Percentiles rank a stretch among this genome's conserved stretches.
phyloP scores from a whole-genome alignment of 768 basidiomycete genomes.

The Hysterangium stoloniferum region DNA sequence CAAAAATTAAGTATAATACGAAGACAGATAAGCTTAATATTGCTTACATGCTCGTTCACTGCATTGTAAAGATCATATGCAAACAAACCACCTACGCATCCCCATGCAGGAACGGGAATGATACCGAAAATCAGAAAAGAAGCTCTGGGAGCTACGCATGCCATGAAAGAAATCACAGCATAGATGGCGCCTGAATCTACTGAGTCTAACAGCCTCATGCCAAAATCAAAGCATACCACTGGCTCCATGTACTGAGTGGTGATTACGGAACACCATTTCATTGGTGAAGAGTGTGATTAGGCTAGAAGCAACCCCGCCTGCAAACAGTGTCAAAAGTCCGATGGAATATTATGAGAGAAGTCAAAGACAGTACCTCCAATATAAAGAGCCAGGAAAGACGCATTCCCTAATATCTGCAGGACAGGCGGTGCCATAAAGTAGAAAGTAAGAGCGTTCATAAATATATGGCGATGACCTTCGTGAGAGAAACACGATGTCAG shows the following conservation, averaged over 20 bases:
- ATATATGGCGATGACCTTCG: slow-evolving; percentile 45
- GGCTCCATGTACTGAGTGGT: slow-evolving; percentile 50
- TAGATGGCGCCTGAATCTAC: slow-evolving; percentile 54
- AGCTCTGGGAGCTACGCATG: slow-evolving; percentile 57
- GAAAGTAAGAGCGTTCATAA: slow-evolving; percentile 74
- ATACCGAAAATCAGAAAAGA: slow-evolving; percentile 69
- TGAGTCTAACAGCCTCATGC: background rate
- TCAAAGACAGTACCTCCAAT: slow-evolving; percentile 46
- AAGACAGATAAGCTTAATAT: background rate
- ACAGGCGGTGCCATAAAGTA: slow-evolving; percentile 69
- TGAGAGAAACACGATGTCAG: slow-evolving; percentile 71
- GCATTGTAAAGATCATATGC: slow-evolving; percentile 44
- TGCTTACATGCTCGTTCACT: slow-evolving; percentile 27
- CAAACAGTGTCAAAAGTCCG: slow-evolving; percentile 7
- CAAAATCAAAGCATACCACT: slow-evolving; percentile 47
- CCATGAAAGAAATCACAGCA: slow-evolving; percentile 62
- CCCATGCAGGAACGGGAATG: slow-evolving; percentile 75
- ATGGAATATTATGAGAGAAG: background rate
- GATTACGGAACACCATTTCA: slow-evolving; percentile 41
- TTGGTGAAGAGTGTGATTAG: slow-evolving; percentile 29
- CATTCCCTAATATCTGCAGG: slow-evolving; percentile 54
- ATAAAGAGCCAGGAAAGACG: slow-evolving; percentile 65
- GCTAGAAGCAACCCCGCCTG: slow-evolving; percentile 56
- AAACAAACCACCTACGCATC: slow-evolving; percentile 59
- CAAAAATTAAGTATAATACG: background rate